These are phyloP conservation scores for Aspergillus intermedius DNA, from an alignment of 2,329 filamentous ascomycete species.

Conservation along the genomic window DNA sequence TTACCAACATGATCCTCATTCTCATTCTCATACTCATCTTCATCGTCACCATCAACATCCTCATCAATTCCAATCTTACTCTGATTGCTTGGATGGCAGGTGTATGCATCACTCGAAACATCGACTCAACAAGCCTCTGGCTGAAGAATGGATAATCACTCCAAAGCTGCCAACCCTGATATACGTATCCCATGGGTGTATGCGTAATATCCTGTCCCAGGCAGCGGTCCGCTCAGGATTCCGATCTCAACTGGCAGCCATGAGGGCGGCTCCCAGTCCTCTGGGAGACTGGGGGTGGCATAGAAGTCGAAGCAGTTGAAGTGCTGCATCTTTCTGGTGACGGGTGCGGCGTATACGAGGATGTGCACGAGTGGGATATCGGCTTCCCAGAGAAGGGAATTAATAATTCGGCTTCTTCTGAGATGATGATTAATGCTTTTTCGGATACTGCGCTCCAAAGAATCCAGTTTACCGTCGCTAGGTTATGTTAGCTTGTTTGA, in stretches of 20 bases:
- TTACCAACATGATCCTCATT: too few relatives aligned
- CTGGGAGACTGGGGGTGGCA: conserved; percentile 44
- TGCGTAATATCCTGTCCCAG: conserved; percentile 30
- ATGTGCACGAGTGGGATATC: conserved; percentile 35
- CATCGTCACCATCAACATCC: neutral
- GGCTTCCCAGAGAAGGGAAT: conserved; percentile 39
- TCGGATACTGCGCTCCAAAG: conserved; percentile 47
- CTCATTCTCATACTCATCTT: neutral
- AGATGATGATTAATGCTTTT: conserved; percentile 52
- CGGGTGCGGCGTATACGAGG: conserved; percentile 53
- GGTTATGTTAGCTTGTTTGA: neutral
- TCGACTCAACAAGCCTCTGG: neutral
- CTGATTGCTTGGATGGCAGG: neutral
- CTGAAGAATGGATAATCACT: conserved; percentile 24
- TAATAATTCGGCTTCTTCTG: conserved; percentile 56
- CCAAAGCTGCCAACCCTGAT: conserved; percentile 20
- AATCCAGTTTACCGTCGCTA: conserved; percentile 51
- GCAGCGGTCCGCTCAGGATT: conserved; percentile 47
- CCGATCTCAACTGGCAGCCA: conserved; percentile 57
- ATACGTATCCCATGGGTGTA: conserved; percentile 32
- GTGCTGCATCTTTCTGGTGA: conserved; percentile 54
- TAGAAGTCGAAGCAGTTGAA: conserved; percentile 54
- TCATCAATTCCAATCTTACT: neutral
- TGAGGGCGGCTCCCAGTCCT: conserved; percentile 36
- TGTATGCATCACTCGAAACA: neutral